Conservation (phyloP, 2,329 filamentous ascomycete species). For the Colletotrichum sp. region DNA sequence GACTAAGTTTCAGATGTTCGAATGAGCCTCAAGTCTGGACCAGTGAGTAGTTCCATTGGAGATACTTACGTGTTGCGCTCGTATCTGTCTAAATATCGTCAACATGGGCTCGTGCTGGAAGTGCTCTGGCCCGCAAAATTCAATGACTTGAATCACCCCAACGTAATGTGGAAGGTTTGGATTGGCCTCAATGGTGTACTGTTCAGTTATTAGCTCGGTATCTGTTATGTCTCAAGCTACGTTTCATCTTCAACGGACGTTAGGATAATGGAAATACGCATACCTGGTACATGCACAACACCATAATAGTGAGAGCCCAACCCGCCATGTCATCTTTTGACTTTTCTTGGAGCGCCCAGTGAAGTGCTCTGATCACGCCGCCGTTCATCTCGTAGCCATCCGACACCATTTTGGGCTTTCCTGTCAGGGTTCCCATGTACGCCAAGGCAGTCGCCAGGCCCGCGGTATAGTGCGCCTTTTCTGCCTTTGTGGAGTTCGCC, state of each 20-base stretch:
- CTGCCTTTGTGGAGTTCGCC: not conserved
- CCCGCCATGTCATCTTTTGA: not conserved
- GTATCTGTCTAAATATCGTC: not conserved
- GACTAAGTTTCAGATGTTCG: not conserved
- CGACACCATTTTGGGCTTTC: not conserved
- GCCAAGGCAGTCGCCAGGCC: not conserved
- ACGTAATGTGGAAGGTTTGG: not conserved
- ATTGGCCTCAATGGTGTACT: not conserved
- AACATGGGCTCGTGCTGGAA: conserved; percentile 10
- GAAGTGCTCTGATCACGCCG: not conserved
- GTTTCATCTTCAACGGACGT: not conserved
- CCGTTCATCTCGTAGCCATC: conserved; percentile 7
- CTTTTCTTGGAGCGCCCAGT: not conserved
- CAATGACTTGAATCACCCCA: not conserved
- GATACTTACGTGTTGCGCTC: not conserved
- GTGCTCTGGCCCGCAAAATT: conserved; percentile 1
- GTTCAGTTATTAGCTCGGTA: rapidly evolving
- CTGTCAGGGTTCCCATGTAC: not conserved
- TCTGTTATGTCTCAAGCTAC: rapidly evolving
- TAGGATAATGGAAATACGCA: not conserved
- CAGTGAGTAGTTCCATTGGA: too few species aligned
- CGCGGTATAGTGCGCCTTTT: not conserved
- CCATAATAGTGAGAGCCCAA: conserved; percentile 1
- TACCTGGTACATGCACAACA: conserved; percentile 5
- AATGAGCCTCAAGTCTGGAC: not conserved